Percentiles rank a stretch among this genome's conserved stretches.
These are phyloP conservation scores for Plectranthus barbatus DNA, from an alignment of 257 asterid genomes.

Conservation along the genomic window DNA sequence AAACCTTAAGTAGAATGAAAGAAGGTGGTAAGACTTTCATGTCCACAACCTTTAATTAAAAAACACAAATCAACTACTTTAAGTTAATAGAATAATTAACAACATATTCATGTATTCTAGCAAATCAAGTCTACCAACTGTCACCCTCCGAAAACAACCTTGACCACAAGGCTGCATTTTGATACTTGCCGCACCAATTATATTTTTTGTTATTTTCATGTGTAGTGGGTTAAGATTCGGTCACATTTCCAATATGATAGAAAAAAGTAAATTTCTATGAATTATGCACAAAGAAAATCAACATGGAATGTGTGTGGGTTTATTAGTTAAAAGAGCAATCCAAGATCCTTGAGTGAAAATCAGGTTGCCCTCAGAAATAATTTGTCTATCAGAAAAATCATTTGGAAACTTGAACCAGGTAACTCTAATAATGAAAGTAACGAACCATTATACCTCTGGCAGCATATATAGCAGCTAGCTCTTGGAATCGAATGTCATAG, in stretches of 20 bases:
- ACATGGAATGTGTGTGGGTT: background rate
- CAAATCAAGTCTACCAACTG: background rate
- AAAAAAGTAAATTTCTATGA: background rate
- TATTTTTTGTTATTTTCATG: background rate
- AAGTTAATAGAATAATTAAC: too few species aligned
- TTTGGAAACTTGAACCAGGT: background rate
- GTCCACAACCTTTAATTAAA: too few species aligned
- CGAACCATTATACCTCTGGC: conserved; percentile 51
- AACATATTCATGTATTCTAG: too few species aligned
- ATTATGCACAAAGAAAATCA: background rate
- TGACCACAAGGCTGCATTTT: background rate
- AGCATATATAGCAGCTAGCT: conserved; percentile 77
- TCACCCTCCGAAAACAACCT: too few species aligned
- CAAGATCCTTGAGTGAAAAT: background rate
- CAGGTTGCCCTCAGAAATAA: background rate
- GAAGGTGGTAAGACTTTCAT: too few species aligned
- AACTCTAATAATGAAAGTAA: conserved; percentile 1
- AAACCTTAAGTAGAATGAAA: background rate
- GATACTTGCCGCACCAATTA: background rate
- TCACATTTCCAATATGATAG: background rate
- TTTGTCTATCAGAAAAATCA: background rate
- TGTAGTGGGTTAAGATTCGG: background rate
- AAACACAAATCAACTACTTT: too few species aligned
- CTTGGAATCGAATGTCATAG: conserved; percentile 80
- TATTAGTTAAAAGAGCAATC: background rate